A percentile compares a stretch with the other conserved stretches of the same genome.
Evolutionary conservation across 768 basidiomycete species (phyloP).

Genomic region (Cubamyces lactineus): DNA sequence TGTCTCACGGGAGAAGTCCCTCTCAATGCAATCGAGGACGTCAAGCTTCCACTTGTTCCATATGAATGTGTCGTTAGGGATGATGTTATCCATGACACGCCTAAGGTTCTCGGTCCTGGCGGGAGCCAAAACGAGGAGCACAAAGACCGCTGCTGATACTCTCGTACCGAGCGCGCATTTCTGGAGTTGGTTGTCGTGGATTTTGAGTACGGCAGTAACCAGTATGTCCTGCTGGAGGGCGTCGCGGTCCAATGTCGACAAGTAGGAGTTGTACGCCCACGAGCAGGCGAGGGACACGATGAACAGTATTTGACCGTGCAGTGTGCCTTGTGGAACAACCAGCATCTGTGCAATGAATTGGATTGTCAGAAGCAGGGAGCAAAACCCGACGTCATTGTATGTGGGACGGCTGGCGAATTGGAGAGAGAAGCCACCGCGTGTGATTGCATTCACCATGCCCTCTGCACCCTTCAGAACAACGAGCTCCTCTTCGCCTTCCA

Average conservation of each 20-base stretch:
- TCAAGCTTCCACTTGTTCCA: constrained; percentile 5
- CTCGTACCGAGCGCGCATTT: constrained; percentile 9
- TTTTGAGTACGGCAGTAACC: background rate
- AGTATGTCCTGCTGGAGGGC: constrained; percentile 14
- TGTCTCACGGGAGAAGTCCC: background rate
- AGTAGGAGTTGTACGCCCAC: constrained; percentile 20
- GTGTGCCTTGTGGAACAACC: constrained; percentile 14
- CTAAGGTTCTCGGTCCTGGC: background rate
- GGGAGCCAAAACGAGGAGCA: background rate
- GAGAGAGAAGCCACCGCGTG: constrained; percentile 13
- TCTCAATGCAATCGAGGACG: background rate
- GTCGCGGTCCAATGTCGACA: constrained; percentile 17
- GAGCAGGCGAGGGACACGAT: constrained; percentile 14
- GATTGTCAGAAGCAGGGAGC: constrained; percentile 6
- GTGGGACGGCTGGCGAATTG: background rate
- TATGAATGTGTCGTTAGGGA: constrained; percentile 9
- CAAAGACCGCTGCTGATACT: constrained; percentile 2
- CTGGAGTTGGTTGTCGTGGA: background rate
- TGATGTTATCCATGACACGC: constrained; percentile 4
- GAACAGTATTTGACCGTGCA: constrained; percentile 22
- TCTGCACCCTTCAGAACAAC: constrained; percentile 10
- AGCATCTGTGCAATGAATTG: constrained; percentile 20
- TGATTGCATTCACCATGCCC: constrained; percentile 9
- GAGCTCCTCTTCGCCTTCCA: constrained; percentile 1
- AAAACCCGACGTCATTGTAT: constrained; percentile 10